phyloP scores from a whole-genome alignment of 1,284 basidiomycete species.

The Melampsora americana region DNA sequence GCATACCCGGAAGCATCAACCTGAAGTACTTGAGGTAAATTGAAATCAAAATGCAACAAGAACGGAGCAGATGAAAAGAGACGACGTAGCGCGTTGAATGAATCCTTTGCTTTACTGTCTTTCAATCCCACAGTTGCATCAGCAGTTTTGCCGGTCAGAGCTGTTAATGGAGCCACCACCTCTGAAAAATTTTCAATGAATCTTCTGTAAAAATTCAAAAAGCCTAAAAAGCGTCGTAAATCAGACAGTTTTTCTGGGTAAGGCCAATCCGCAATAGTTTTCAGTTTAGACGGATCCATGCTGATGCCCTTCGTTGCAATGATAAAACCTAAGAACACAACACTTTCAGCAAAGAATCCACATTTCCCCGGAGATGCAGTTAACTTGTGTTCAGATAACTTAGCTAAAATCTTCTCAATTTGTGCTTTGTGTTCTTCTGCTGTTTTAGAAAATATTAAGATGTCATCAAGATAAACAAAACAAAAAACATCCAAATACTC shows the following conservation, averaged over 20 bases:
- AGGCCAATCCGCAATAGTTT: slow-evolving; percentile 15
- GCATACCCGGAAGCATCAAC: slow-evolving; percentile 26
- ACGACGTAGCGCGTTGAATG: not conserved
- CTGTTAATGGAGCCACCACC: not conserved
- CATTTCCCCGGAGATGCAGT: slow-evolving; percentile 4
- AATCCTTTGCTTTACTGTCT: too few species aligned
- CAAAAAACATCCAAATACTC: slow-evolving; percentile 4
- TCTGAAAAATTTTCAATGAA: slow-evolving; percentile 6
- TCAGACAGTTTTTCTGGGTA: not conserved
- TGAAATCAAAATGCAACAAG: slow-evolving; percentile 17
- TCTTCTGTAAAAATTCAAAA: too few species aligned
- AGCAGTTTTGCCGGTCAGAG: not conserved
- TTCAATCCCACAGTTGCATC: not conserved
- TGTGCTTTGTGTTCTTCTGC: slow-evolving; percentile 1
- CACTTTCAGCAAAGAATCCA: not conserved
- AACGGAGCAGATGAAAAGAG: not conserved
- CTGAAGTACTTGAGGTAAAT: not conserved
- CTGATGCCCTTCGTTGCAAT: not conserved
- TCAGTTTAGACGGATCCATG: slow-evolving; percentile 14
- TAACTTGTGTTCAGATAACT: not conserved
- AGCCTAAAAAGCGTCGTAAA: not conserved
- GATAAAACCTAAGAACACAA: too few species aligned
- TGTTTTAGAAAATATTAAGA: slow-evolving; percentile 10
- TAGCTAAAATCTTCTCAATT: not conserved
- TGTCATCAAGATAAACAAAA: slow-evolving; percentile 22